A percentile compares a stretch with the other conserved stretches of the same genome.
Evolutionary conservation across 306 rosid species (phyloP).

Genomic region (Citrullus colocynthis): DNA sequence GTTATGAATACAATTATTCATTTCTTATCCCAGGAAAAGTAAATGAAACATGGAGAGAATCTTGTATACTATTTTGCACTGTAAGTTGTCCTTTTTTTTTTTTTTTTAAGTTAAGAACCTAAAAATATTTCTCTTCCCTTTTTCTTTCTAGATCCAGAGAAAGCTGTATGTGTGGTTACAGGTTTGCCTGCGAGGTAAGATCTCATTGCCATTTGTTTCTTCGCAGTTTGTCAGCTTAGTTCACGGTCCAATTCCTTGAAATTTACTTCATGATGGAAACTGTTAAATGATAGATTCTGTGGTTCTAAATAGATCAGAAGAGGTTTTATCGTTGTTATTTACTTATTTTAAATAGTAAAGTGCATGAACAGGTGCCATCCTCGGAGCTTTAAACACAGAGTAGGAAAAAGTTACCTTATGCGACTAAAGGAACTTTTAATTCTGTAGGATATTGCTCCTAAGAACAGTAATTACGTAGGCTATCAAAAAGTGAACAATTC

Average conservation of each 20-base stretch:
- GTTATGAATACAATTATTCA: not conserved
- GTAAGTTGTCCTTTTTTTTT: not conserved
- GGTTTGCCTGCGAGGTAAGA: constrained; percentile 97
- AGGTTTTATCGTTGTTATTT: not conserved
- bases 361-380: not conserved
- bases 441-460: not conserved
- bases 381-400: not conserved
- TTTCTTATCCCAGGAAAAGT: not conserved
- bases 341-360: not conserved
- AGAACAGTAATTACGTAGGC: not conserved
- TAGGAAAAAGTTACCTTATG: not conserved
- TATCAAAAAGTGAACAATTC: not conserved
- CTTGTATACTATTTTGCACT: not conserved
- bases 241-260: not conserved
- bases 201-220: constrained; percentile 15
- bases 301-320: not conserved
- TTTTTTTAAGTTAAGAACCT: not conserved
- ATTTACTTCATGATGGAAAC: not conserved
- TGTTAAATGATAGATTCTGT: not conserved
- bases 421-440: not conserved
- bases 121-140: not conserved
- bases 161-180: constrained; percentile 63
- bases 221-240: not conserved
- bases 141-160: constrained; percentile 65
- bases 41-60: not conserved